Conservation (phyloP, 805 yeast genomes). For the Starmerella gropengiesseri region DNA sequence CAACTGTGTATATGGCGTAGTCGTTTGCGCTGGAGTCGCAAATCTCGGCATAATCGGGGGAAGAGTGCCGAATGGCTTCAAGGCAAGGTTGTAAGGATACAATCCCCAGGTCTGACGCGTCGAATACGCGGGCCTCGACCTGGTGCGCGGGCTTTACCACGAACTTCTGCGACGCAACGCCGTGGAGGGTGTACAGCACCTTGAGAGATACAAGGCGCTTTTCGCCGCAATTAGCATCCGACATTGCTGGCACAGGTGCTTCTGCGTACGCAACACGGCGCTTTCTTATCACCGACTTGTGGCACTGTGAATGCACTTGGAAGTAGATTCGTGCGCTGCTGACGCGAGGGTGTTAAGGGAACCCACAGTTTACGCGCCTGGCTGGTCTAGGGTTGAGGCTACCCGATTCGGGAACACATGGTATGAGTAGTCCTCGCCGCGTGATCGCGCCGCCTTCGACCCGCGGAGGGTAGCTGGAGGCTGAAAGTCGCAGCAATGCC, state of each 20-base stretch:
- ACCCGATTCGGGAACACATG: too few relatives aligned
- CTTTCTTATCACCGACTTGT: background rate
- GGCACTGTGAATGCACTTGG: background rate
- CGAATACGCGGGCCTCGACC: conserved; percentile 22
- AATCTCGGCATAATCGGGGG: conserved; percentile 31
- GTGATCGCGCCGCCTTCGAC: too few relatives aligned
- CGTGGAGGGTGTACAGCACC: conserved; percentile 32
- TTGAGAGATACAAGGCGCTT: conserved; percentile 24
- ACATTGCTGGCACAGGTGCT: background rate
- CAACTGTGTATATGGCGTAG: conserved; percentile 33
- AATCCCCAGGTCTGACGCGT: conserved; percentile 26
- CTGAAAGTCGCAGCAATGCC: too few relatives aligned
- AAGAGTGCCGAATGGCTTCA: conserved; percentile 27
- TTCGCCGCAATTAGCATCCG: background rate
- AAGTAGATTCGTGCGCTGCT: too few relatives aligned
- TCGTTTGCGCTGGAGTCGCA: conserved; percentile 26
- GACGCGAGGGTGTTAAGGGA: too few relatives aligned
- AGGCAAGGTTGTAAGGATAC: conserved; percentile 29
- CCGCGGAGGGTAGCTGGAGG: too few relatives aligned
- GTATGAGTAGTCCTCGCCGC: too few relatives aligned
- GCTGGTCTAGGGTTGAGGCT: too few relatives aligned
- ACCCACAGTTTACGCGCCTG: too few relatives aligned
- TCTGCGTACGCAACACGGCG: background rate
- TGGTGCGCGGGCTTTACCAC: conserved; percentile 27
- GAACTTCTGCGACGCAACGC: conserved; percentile 27